Conservation (phyloP, 2,329 filamentous ascomycete genomes). For the Ophiocordyceps sinensis region DNA sequence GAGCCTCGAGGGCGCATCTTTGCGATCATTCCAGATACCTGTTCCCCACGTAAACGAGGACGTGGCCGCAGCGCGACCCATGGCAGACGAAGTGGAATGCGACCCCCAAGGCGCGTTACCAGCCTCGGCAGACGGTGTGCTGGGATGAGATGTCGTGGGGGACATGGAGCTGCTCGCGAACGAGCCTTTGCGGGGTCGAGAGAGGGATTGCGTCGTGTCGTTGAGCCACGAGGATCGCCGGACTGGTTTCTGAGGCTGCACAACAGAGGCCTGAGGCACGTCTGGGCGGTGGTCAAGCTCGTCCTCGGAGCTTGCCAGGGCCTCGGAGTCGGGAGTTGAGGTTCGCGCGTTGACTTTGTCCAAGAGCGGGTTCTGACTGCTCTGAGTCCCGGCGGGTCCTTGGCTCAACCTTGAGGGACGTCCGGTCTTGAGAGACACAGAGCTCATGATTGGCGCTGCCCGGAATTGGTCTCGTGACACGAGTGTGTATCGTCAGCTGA, state of each 20-base stretch:
- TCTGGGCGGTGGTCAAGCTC: constrained; percentile 58
- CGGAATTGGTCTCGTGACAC: too few relatives aligned
- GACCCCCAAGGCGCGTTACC: constrained; percentile 38
- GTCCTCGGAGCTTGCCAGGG: constrained; percentile 85
- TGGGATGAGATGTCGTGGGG: constrained; percentile 66
- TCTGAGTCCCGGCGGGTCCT: constrained; percentile 31
- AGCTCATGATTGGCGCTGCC: constrained; percentile 30
- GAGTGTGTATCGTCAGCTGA: neutral
- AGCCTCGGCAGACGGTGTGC: constrained; percentile 57
- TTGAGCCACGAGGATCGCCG: constrained; percentile 77
- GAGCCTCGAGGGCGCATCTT: constrained; percentile 60
- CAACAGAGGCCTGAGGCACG: constrained; percentile 22
- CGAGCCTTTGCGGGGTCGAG: constrained; percentile 59
- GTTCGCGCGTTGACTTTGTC: constrained; percentile 68
- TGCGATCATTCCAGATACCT: constrained; percentile 76
- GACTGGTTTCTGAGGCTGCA: constrained; percentile 43
- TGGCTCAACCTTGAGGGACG: constrained; percentile 36
- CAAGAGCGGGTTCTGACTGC: constrained; percentile 49
- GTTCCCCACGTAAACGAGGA: constrained; percentile 57
- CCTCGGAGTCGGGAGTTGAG: constrained; percentile 88
- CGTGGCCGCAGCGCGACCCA: constrained; percentile 32
- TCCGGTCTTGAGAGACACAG: constrained; percentile 32
- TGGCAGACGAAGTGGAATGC: constrained; percentile 31
- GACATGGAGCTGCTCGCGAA: constrained; percentile 65
- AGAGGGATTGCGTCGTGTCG: constrained; percentile 53